Percentiles rank a stretch among this genome's conserved stretches.
Evolutionary conservation across 345 rosid species (phyloP).

Genomic region (Raphanus raphanistrum): DNA sequence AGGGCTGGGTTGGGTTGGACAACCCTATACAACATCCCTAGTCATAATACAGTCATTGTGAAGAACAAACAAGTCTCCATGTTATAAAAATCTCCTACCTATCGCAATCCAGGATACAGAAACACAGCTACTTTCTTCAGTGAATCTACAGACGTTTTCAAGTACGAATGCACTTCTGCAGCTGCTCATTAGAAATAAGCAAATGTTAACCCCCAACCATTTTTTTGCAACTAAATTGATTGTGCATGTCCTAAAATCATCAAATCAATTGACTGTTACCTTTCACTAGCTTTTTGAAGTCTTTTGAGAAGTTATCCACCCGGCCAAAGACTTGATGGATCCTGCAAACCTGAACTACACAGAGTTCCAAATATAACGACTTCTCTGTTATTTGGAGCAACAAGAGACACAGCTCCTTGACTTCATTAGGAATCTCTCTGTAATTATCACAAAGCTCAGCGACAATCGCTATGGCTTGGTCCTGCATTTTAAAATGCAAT

Average conservation of each 20-base stretch:
- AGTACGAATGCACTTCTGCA: background rate
- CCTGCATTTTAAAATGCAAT: slow-evolving; percentile 49
- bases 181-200: background rate
- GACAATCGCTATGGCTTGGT: slow-evolving; percentile 65
- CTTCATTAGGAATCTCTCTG: slow-evolving; percentile 50
- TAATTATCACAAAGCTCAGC: slow-evolving; percentile 56
- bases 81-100: slow-evolving; percentile 3
- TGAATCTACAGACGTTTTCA: background rate
- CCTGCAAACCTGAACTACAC: slow-evolving; percentile 79
- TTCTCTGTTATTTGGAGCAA: slow-evolving; percentile 71
- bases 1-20: no score
- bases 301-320: slow-evolving; percentile 77
- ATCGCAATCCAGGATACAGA: slow-evolving; percentile 63
- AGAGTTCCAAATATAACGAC: slow-evolving; percentile 75
- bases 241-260: background rate
- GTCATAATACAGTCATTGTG: background rate
- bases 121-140: slow-evolving; percentile 55
- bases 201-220: background rate
- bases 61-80: background rate
- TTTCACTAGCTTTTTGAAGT: slow-evolving; percentile 55
- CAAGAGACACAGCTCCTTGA: slow-evolving; percentile 53
- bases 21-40: no score
- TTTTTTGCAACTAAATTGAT: background rate
- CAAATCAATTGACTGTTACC: slow-evolving; percentile 42
- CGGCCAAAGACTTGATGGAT: slow-evolving; percentile 79